Base-by-base conservation (phyloP, 1,139 yeast genomes). In the Suhomyces panamericanus region DNA sequence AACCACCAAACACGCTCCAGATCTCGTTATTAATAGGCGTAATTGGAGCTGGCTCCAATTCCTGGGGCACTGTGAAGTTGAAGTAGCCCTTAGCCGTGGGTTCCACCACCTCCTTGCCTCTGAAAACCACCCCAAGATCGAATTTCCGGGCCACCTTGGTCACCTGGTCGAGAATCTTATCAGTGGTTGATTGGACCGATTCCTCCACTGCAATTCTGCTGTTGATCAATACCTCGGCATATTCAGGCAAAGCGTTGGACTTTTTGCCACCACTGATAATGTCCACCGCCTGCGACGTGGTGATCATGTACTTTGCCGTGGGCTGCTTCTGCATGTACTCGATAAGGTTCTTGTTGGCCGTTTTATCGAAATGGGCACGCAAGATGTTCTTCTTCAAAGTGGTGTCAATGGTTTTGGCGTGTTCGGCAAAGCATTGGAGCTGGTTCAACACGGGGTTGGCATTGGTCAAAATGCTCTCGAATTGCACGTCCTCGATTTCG, bases 191-290 rank as follows among this genome's bases (percentile, higher is more conserved):
- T 2, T 63, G 64, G 1, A 77, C 71, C 9, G 73, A 54, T 31
- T 77, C 75, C 48, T 79, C 85, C 15, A 79, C 64, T 5, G 81
- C 77, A 44, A 83, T 73, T 50, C 90, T 70, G 51, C 81, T 81
- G 61, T 85, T 83, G 35, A 85, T 72, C 41, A 73, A 60, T 16
- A 82, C 68, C 6, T 72, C 67, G 6, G 79, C 85, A 50, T 70
- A 73, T 57, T 87, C 95, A 1, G 95, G 95, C 46, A 87, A 69
- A 2, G 93, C 91, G 57, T 85, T 85, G 29, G 81, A 68, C 61
- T 85, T 85, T 35, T 77, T 76, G 15, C 93, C 93, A 9, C 91
- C 91, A n/a, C 65, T 54, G 40, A 85, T 69, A 10, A 83, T 70
- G 59, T 85, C 90, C n/a, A 79, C 71, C 0, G 90, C 87, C 58